Percentiles rank a stretch among this genome's conserved stretches.
These are phyloP conservation scores for Xylaria bambusicola DNA, from an alignment of 495 filamentous ascomycete species.

Conservation along the genomic window DNA sequence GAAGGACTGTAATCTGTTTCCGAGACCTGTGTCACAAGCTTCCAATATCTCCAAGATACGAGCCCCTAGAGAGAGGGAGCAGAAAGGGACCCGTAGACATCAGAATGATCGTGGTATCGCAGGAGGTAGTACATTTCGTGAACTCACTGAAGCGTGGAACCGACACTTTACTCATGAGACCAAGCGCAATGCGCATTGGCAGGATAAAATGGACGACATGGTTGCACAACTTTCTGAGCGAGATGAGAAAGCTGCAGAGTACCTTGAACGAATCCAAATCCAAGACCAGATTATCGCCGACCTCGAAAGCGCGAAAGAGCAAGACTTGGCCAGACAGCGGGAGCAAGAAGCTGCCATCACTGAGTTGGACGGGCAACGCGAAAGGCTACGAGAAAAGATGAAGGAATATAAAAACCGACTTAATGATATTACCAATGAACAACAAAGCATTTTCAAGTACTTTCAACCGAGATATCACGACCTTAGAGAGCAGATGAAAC, in stretches of 20 bases:
- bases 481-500: conserved; percentile 27
- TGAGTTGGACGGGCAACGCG: conserved; percentile 19
- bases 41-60: conserved; percentile 29
- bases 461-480: conserved; percentile 33
- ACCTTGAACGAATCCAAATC: conserved; percentile 20
- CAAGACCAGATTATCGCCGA: conserved; percentile 27
- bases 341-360: conserved; percentile 27
- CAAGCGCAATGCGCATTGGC: conserved; percentile 25
- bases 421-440: conserved; percentile 42
- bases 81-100: not conserved
- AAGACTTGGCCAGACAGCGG: conserved; percentile 25
- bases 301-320: conserved; percentile 23
- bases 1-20: conserved; percentile 5
- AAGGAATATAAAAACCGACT: conserved; percentile 31
- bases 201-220: conserved; percentile 25
- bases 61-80: conserved; percentile 2
- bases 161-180: conserved; percentile 24
- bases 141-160: conserved; percentile 28
- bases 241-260: conserved; percentile 24
- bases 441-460: conserved; percentile 38
- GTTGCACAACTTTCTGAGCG: conserved; percentile 25
- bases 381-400: conserved; percentile 34
- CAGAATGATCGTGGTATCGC: conserved; percentile 15
- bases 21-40: conserved; percentile 24
- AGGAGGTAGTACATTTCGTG: conserved; percentile 17